These are phyloP conservation scores for Aspergillus funiculosus DNA, from an alignment of 495 filamentous ascomycete species.

Conservation along the genomic window DNA sequence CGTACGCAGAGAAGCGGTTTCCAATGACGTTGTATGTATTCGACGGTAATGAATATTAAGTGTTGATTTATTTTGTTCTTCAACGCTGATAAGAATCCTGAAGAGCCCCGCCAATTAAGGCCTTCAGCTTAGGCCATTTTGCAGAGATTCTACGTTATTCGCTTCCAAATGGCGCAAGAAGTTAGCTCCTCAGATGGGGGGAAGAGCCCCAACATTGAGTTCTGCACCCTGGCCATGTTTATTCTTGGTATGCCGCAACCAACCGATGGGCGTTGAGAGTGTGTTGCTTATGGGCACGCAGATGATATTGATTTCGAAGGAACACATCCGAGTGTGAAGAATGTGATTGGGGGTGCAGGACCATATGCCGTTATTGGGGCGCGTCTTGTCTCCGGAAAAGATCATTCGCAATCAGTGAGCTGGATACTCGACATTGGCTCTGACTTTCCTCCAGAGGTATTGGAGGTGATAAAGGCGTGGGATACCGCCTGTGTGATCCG, in stretches of 20 bases:
- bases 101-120: conserved; percentile 9
- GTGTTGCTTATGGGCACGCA: conserved; percentile 31
- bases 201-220: conserved; percentile 49
- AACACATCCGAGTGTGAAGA: conserved; percentile 50
- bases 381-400: conserved; percentile 64
- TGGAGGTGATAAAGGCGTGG: conserved; percentile 61
- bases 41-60: conserved; percentile 9
- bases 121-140: conserved; percentile 1
- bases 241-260: conserved; percentile 66
- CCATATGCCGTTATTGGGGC: conserved; percentile 83
- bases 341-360: conserved; percentile 82
- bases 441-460: conserved; percentile 71
- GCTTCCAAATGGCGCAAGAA: conserved; percentile 16
- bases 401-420: conserved; percentile 54
- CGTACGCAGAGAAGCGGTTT: not conserved
- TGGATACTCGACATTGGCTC: conserved; percentile 88
- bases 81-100: conserved; percentile 2
- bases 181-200: not conserved
- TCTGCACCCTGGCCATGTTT: conserved; percentile 91
- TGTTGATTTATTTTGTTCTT: not conserved
- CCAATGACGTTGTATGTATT: conserved; percentile 19
- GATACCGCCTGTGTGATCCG: conserved; percentile 65
- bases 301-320: conserved; percentile 82
- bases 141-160: not conserved
- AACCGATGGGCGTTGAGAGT: not conserved